Base-by-base conservation (phyloP, 371 early-diverging fungal species). In the Furculomyces boomerangus region DNA sequence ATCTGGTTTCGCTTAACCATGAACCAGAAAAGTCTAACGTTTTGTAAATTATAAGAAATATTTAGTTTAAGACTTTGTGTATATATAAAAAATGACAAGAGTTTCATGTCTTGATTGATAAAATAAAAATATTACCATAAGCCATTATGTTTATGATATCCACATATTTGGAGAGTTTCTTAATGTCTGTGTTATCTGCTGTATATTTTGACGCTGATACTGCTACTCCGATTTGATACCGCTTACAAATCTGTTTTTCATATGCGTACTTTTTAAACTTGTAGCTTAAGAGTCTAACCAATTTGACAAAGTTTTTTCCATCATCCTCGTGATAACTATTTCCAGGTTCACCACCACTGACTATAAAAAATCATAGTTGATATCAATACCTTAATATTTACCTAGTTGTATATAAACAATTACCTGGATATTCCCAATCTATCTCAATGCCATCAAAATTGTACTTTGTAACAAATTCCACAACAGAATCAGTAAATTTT, bases 391-490 rank as follows among this genome's bases (percentile, higher is more conserved):
- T n/a, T n/a, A n/a, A n/a, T n/a, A n/a, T n/a, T n/a, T n/a, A n/a
- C n/a, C n/a, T n/a, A n/a, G n/a, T n/a, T n/a, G n/a, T n/a, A n/a
- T n/a, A n/a, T n/a, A n/a, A n/a, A n/a, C n/a, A n/a, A 5, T 46
- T 68, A 14, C 77, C 84, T n/a, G 88, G 86, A 56, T 80, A 87
- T 59, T 88, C 88, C 87, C 84, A 87, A 62, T 81, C 81, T 53
- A 64, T 49, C 44, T 74, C 75, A 25, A 74, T 54, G 32, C 72
- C 72, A 35, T 71, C 72, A 8, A 77, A 65, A 37, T 66, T 66
- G 58, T 73, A 67, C 20, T 63, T 65, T 0, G 71, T 63, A 45
- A 80, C 57, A 50, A 73, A 71, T 0, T 61, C 59, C 27, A 68
- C 57, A 37, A 72, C 68, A 64, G 74, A 66, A 18, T 68, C 27